phyloP scores from a whole-genome alignment of 2,329 filamentous ascomycete species.

The Colletotrichum caudatum region DNA sequence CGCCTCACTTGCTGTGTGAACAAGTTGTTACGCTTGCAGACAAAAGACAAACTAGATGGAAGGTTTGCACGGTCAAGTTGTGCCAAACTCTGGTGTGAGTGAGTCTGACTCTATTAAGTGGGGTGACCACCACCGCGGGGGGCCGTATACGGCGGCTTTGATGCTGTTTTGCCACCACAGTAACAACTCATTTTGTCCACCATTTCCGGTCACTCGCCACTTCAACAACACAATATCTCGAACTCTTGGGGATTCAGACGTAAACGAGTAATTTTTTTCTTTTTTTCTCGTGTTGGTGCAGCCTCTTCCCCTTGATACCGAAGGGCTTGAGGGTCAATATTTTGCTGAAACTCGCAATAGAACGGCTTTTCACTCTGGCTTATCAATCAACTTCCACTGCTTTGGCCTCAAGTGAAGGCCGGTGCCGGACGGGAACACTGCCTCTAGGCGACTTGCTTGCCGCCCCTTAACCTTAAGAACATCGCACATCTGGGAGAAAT shows the following conservation, averaged over 20 bases:
- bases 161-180: slow-evolving; percentile 32
- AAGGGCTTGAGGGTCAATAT: not conserved
- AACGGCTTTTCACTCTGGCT: slow-evolving; percentile 18
- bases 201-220: not conserved
- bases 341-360: slow-evolving; percentile 10
- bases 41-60: not conserved
- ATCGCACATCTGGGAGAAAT: not conserved
- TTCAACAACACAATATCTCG: not conserved
- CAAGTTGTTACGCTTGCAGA: not conserved
- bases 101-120: slow-evolving; percentile 39
- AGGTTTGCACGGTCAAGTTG: not conserved
- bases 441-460: not conserved
- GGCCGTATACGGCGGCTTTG: not conserved
- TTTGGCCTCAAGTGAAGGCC: slow-evolving; percentile 18
- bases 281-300: not conserved
- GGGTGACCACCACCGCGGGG: slow-evolving; percentile 7
- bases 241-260: not conserved
- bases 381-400: slow-evolving; percentile 39
- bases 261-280: not conserved
- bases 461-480: not conserved
- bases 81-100: not conserved
- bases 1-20: not conserved
- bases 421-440: slow-evolving; percentile 21
- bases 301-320: too few relatives aligned
- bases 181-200: slow-evolving; percentile 24